These are phyloP conservation scores for Hyphopichia homilentoma DNA, from an alignment of 805 yeast species.

Conservation along the genomic window DNA sequence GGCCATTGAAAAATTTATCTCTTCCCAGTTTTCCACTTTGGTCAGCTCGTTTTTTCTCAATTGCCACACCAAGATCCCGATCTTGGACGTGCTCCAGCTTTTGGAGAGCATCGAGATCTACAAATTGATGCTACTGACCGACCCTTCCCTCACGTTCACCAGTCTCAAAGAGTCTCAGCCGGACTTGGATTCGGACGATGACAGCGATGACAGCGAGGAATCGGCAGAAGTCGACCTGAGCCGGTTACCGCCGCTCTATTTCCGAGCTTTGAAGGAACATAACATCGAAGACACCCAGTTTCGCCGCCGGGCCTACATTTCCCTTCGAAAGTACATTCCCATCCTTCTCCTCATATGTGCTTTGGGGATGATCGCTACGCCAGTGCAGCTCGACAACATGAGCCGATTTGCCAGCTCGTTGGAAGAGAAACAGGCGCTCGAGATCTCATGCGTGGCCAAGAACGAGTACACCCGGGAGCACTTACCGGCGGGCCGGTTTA, in stretches of 20 bases:
- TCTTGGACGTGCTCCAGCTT: slow-evolving; percentile 24
- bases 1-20: slow-evolving; percentile 17
- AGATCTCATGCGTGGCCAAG: slow-evolving; percentile 16
- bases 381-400: slow-evolving; percentile 30
- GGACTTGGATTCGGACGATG: slow-evolving; percentile 6
- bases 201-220: slow-evolving; percentile 3
- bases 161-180: slow-evolving; percentile 12
- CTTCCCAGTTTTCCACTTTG: slow-evolving; percentile 11
- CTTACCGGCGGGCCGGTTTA: slow-evolving; percentile 12
- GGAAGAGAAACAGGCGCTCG: slow-evolving; percentile 22
- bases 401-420: slow-evolving; percentile 21
- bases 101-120: slow-evolving; percentile 26
- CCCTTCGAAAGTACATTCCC: slow-evolving; percentile 21
- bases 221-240: too few relatives aligned
- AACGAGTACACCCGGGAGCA: slow-evolving; percentile 6
- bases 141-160: slow-evolving; percentile 16
- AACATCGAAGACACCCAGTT: slow-evolving; percentile 14
- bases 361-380: slow-evolving; percentile 27
- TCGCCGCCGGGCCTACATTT: slow-evolving; percentile 15
- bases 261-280: slow-evolving; percentile 10
- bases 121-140: slow-evolving; percentile 15
- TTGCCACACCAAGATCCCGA: slow-evolving; percentile 31
- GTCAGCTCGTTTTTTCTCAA: slow-evolving; percentile 27
- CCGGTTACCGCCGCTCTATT: slow-evolving; percentile 8
- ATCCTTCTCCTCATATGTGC: slow-evolving; percentile 26